Evolutionary conservation across 345 rosid species (phyloP).

Genomic region (Arabidopsis suecica): DNA sequence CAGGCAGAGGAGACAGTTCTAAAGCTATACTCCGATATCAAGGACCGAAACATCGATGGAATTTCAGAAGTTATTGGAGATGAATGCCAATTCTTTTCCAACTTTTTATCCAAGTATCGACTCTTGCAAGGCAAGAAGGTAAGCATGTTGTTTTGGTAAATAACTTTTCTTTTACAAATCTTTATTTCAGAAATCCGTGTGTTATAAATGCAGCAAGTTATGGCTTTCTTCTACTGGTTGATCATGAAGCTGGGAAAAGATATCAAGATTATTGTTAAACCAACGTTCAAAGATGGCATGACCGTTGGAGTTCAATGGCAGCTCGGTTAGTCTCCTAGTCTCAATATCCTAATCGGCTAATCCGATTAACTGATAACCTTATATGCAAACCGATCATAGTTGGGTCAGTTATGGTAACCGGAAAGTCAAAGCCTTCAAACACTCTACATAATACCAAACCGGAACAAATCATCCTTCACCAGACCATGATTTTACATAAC

Average conservation of each 20-base stretch:
- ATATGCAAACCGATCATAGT: not conserved
- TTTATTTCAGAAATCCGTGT: not conserved
- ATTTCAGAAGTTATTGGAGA: slow-evolving; percentile 69
- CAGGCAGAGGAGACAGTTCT: slow-evolving; percentile 64
- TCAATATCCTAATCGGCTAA: slow-evolving; percentile 7
- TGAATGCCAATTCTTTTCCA: slow-evolving; percentile 72
- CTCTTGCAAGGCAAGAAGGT: slow-evolving; percentile 82
- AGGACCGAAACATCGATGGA: slow-evolving; percentile 51
- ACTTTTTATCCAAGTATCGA: slow-evolving; percentile 55
- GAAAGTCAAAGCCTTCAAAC: not conserved
- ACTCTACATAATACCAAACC: not conserved
- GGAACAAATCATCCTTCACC: not conserved
- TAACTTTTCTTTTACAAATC: not conserved
- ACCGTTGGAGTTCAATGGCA: slow-evolving; percentile 68
- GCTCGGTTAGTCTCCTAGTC: slow-evolving; percentile 53
- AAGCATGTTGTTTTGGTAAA: not conserved
- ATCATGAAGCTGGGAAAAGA: slow-evolving; percentile 58
- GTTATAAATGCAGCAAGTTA: slow-evolving; percentile 61
- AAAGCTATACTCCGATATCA: slow-evolving; percentile 60
- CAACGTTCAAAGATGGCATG: slow-evolving; percentile 71
- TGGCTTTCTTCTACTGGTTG: slow-evolving; percentile 64
- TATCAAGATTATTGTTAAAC: slow-evolving; percentile 60
- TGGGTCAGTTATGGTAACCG: not conserved
- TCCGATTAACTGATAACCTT: slow-evolving; percentile 7
- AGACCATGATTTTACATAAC: slow-evolving; percentile 13